Evolutionary conservation across 2,329 filamentous ascomycete genomes (phyloP), one percentile per base, ranked within the genome.

Genomic region (Penicillium thymicola): DNA sequence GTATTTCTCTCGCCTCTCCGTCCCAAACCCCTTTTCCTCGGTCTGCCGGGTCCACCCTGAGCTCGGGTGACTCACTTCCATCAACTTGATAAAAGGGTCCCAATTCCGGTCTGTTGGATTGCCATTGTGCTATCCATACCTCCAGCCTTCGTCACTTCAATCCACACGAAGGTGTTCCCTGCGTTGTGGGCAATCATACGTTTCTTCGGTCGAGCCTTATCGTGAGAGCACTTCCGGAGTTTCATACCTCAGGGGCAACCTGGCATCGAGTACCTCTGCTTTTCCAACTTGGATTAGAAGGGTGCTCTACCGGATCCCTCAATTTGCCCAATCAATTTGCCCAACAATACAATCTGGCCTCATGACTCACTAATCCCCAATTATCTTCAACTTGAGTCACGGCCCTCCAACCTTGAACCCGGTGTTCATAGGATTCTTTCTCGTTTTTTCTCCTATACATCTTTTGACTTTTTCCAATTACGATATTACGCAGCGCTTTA

Each of bases 401-500:
- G 63, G 63, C 61, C 61, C 51, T 57, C 55, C 55, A 48, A 60
- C 66, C 67, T 72, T 69, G 67, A 68, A 66, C 69, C 70, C 63
- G 70, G 70, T 71, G 71, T 72, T 72, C 66, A 69, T 65, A 71
- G 70, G 71, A 61, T 66, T 47, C 36, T 55, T 59, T 63, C 57
- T 61, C 57, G 45, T 65, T 59, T 64, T 25, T 25, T 58, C 51
- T 47, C 65, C 61, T 61, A 67, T 67, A 68, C 64, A 62, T 68
- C 56, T 58, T 62, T 62, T 63, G 65, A 62, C 18, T 30, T 41
- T 54, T 55, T 66, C 37, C 54, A 59, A 55, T 75, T 66, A 75
- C 72, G 72, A 75, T 73, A 65, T 74, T 65, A 75, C 72, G 72
- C 71, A 75, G 72, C 72, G 72, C 64, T 70, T 61, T 61, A 58